Evolutionary conservation across 768 basidiomycete species (phyloP).

Genomic region (Cantharellus anzutake): DNA sequence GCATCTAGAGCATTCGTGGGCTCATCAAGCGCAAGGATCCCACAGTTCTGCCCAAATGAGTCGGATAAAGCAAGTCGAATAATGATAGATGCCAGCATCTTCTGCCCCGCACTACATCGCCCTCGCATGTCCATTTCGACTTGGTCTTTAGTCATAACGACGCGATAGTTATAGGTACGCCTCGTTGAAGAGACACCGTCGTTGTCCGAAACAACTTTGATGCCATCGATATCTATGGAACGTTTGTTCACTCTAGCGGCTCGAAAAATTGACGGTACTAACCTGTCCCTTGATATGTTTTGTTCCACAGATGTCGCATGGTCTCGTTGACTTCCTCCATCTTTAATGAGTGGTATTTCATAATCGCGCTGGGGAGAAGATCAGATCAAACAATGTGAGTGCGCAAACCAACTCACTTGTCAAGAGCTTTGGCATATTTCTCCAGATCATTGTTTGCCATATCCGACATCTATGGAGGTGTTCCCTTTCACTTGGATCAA

Average conservation of each 20-base stretch:
- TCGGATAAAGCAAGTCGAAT: conserved; percentile 94
- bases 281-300: conserved; percentile 98
- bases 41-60: conserved; percentile 94
- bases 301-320: conserved; percentile 94
- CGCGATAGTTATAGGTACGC: conserved; percentile 92
- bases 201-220: conserved; percentile 83
- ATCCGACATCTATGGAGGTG: conserved; percentile 59
- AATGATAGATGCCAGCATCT: conserved; percentile 95
- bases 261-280: conserved; percentile 11
- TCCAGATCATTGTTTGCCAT: conserved; percentile 95
- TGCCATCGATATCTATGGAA: conserved; percentile 80
- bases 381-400: conserved; percentile 7
- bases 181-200: conserved; percentile 72
- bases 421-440: conserved; percentile 92
- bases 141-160: conserved; percentile 98
- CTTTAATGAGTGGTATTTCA: conserved; percentile 93
- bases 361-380: conserved; percentile 40
- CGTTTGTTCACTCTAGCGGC: neutral
- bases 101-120: conserved; percentile 94
- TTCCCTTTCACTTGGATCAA: neutral
- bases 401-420: conserved; percentile 43
- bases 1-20: conserved; percentile 93
- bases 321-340: conserved; percentile 99
- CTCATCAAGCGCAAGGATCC: conserved; percentile 92
- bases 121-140: conserved; percentile 99